Base-by-base conservation (phyloP, 345 rosid species). In the Anastatica hierochuntica region DNA sequence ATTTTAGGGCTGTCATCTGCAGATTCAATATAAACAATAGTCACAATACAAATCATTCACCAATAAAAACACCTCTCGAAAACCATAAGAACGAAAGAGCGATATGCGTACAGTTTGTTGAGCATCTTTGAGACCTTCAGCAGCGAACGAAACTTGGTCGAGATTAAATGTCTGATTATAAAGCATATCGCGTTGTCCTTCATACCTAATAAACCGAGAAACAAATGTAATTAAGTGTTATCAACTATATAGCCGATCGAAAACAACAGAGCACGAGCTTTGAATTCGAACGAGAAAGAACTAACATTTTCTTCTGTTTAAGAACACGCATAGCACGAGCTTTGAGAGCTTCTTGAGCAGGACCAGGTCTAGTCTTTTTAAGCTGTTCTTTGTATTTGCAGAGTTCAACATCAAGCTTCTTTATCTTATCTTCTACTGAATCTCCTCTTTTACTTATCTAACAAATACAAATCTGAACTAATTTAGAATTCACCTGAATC, bases 71-170 rank as follows among this genome's bases (percentile, higher is more conserved):
- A 61, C 38, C 18, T 12, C 29, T 4, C 7, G 23, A 41, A 0
- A 15, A 33, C 0, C 4, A 4, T 21, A 10, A 35, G 6, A n/a
- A 36, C 2, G 30, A 10, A 16, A 21, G 12, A 38, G n/a, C n/a
- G 8, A 29, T 29, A 29, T 30, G 49, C 79, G 42, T 88, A 92
- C 97, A 39, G 98, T 88, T 73, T 85, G 95, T 21, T 92, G 98
- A 39, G 97, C 98, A 71, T 92, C 98, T 76, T 88, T 88, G 69
- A 92, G 72, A 16, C 98, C 97, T 76, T 92, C 97, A 6, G 95
- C 56, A 26, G 98, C 97, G 69, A 88, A 85, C 19, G 94, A 73
- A 65, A 92, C 98, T 85, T 92, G 98, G 74, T 92, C 98, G 14
- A 92, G 98, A 68, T 92, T 92, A 75, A 85, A 92, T 0, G 98